Evolutionary conservation across 176 grass and related monocot species (phyloP).

Genomic region (Avena insularis): DNA sequence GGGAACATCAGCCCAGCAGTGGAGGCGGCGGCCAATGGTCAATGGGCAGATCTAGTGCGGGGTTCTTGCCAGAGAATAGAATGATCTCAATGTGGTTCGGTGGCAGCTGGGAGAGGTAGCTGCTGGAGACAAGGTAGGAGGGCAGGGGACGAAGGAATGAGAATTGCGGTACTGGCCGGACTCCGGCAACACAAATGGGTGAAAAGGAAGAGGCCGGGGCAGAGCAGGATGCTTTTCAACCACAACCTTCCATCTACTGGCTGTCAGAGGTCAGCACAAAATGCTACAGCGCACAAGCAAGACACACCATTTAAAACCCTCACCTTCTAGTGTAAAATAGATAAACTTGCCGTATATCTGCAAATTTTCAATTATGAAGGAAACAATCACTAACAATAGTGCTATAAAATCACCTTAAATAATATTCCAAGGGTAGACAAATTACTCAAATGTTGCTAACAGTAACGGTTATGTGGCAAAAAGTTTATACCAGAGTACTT

Average conservation of each 20-base stretch:
- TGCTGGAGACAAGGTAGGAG: neutral
- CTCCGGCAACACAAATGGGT: neutral
- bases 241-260: neutral
- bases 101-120: neutral
- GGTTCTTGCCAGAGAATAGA: neutral
- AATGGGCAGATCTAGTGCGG: neutral
- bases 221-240: neutral
- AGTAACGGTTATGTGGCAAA: neutral
- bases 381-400: neutral
- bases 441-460: neutral
- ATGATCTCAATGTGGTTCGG: neutral
- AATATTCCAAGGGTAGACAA: neutral
- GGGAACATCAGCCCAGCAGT: neutral
- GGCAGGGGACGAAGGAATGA: neutral
- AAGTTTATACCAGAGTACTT: neutral
- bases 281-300: neutral
- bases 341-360: neutral
- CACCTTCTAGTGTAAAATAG: constrained; percentile 6
- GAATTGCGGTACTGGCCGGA: neutral
- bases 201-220: neutral
- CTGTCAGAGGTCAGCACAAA: neutral
- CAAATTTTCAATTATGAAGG: neutral
- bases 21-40: neutral
- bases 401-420: neutral
- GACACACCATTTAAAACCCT: neutral